Base-by-base conservation (phyloP, 2,329 filamentous ascomycete genomes). In the Lasiodiplodia sp. region DNA sequence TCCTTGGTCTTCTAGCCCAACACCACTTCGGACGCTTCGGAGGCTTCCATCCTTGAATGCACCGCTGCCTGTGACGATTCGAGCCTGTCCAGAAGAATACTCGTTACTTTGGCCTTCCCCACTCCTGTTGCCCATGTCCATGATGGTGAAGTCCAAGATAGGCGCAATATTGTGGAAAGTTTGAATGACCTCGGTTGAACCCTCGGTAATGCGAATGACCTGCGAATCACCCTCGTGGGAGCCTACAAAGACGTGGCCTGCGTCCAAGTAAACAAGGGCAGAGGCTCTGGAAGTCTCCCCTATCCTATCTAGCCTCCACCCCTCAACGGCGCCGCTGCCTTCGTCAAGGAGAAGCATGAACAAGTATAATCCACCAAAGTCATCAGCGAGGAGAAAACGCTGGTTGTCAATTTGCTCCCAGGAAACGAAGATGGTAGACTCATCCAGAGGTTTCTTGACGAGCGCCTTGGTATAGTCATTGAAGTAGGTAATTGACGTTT, bases 151-250 rank as follows among this genome's bases (percentile, higher is more conserved):
- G 77, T 99, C 96, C 49, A 98, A 82, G 52, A 99, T 92, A 0
- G 96, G 96, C 0, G 92, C 94, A 73, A 98, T 93, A 75, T 97
- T 99, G 3, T 88, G 83, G 68, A 96, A 85, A 0, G 88, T 91
- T 76, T 97, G 93, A 11, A 96, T 78, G 4, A 94, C 79, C 58
- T 90, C 84, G 69, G 94, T 83, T 0, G 85, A 86, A 38, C 90
- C 84, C 65, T 87, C 85, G 55, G 82, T 79, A 66, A 94, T 86
- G 60, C 84, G 85, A 58, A 96, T 87, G 10, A 98, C 85, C 76
- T 97, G 94, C 1, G 93, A 96, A 78, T 99, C 93, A 44, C 95
- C 95, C 74, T 96, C 92, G 78, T 97, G 94, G 1, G 95, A 97
- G 12, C 92, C 96, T 51, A 99, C 85, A 77, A 97, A 98, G 14